Conservation (phyloP, 352 stramenopile species). For the Aphanomyces astaci region DNA sequence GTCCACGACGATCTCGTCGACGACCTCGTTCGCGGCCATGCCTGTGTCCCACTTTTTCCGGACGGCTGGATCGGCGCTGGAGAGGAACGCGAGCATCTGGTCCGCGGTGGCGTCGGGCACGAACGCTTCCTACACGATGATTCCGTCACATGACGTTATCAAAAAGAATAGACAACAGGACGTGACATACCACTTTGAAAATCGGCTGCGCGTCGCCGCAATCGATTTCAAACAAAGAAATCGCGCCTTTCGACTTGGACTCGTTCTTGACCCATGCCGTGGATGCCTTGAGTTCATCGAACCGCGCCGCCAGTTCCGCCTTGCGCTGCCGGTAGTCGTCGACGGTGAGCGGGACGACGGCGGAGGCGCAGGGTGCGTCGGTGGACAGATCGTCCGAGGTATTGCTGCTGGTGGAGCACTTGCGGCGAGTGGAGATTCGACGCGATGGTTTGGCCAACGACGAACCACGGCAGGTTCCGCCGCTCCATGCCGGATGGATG, state of each 20-base stretch:
- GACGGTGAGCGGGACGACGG: constrained; percentile 27
- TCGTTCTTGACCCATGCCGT: constrained; percentile 23
- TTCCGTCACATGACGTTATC: too few relatives aligned
- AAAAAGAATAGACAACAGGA: neutral
- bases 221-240: constrained; percentile 40
- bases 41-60: constrained; percentile 46
- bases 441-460: neutral
- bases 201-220: constrained; percentile 37
- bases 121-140: constrained; percentile 34
- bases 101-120: constrained; percentile 33
- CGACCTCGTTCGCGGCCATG: constrained; percentile 39
- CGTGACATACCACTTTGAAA: constrained; percentile 35
- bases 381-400: constrained; percentile 21
- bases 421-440: neutral
- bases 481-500: constrained; percentile 33
- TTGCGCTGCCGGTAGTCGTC: constrained; percentile 11
- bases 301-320: constrained; percentile 33
- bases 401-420: neutral
- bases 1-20: constrained; percentile 37
- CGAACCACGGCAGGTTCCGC: neutral
- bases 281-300: neutral
- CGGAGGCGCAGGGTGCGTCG: constrained; percentile 28
- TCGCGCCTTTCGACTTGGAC: constrained; percentile 25
- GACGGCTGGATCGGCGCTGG: constrained; percentile 36
- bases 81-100: constrained; percentile 39